These are phyloP conservation scores for Leptographium radiaticola DNA, from an alignment of 2,329 filamentous ascomycete genomes.

Conservation along the genomic window DNA sequence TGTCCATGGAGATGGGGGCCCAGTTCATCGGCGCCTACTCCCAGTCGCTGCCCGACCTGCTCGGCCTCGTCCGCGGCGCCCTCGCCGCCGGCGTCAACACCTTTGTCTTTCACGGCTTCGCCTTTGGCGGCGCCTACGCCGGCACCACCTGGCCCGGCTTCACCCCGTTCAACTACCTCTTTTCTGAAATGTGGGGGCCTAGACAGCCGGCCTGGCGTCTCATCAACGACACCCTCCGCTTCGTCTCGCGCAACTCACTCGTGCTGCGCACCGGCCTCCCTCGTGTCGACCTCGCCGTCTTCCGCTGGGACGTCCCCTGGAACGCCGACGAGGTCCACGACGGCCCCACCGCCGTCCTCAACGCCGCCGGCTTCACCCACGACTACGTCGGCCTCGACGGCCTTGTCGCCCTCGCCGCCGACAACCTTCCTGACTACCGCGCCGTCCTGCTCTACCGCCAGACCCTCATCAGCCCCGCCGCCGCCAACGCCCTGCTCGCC, in stretches of 20 bases:
- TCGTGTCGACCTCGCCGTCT: slow-evolving; percentile 9
- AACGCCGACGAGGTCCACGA: neutral
- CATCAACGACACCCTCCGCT: slow-evolving; percentile 7
- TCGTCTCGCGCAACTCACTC: slow-evolving; percentile 1
- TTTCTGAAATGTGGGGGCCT: slow-evolving; percentile 10
- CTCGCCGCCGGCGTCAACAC: slow-evolving; percentile 10
- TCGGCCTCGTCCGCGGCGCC: slow-evolving; percentile 7
- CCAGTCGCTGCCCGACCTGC: slow-evolving; percentile 9
- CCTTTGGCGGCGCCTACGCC: slow-evolving; percentile 5
- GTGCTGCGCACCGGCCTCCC: slow-evolving; percentile 4
- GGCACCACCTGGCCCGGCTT: slow-evolving; percentile 10
- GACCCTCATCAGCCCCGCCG: slow-evolving; percentile 9
- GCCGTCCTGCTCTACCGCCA: slow-evolving; percentile 13
- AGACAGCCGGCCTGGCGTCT: slow-evolving; percentile 9
- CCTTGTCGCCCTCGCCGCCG: slow-evolving; percentile 10
- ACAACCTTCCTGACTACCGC: slow-evolving; percentile 13
- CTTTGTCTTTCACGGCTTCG: slow-evolving; percentile 10
- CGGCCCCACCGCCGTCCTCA: neutral
- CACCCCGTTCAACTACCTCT: slow-evolving; percentile 7
- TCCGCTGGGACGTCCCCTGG: slow-evolving; percentile 6
- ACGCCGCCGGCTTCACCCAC: neutral
- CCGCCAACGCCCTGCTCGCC: slow-evolving; percentile 8
- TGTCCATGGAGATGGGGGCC: slow-evolving; percentile 15
- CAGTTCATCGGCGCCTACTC: slow-evolving; percentile 11
- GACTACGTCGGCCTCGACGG: slow-evolving; percentile 1